Percentiles rank a stretch among this genome's conserved stretches.
Evolutionary conservation across 192 early-diverging fungal genomes (phyloP).

Genomic region (Martensiomyces pterosporus): DNA sequence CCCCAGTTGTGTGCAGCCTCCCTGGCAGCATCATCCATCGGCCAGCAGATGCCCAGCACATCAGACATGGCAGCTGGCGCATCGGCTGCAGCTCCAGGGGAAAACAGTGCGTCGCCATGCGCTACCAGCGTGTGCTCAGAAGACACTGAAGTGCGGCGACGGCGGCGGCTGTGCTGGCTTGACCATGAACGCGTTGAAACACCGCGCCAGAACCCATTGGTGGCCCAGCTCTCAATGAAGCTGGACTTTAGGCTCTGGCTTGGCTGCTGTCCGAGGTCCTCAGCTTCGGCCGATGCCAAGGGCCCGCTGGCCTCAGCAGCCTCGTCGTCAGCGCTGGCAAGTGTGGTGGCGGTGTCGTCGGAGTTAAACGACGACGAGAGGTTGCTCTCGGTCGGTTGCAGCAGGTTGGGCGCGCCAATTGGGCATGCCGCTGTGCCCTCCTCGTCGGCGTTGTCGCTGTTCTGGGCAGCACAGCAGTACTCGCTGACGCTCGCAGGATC

Average conservation of each 20-base stretch:
- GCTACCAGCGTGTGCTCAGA: constrained; percentile 20
- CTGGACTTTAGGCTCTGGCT: constrained; percentile 3
- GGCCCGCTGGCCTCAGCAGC: background rate
- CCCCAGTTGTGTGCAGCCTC: constrained; percentile 13
- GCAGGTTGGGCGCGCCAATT: too few relatives aligned
- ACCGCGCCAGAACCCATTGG: constrained; percentile 28
- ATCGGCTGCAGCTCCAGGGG: background rate
- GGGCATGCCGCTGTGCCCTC: constrained; percentile 1
- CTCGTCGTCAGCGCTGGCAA: constrained; percentile 1
- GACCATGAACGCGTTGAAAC: constrained; percentile 16
- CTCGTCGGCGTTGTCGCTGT: background rate
- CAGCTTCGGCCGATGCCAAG: background rate
- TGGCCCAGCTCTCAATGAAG: constrained; percentile 30
- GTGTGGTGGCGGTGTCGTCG: constrained; percentile 17
- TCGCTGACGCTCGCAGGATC: constrained; percentile 13
- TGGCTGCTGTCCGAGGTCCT: constrained; percentile 8
- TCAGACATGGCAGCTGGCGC: constrained; percentile 11
- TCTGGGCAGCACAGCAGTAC: constrained; percentile 7
- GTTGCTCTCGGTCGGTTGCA: too few relatives aligned
- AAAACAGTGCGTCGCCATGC: background rate
- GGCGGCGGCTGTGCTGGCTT: background rate
- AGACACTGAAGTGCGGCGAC: constrained; percentile 19
- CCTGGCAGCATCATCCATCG: constrained; percentile 16
- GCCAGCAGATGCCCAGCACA: constrained; percentile 42
- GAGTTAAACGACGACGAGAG: constrained; percentile 38